phyloP scores from a whole-genome alignment of 805 yeast species.

The Schwanniomyces pseudopolymorphus region DNA sequence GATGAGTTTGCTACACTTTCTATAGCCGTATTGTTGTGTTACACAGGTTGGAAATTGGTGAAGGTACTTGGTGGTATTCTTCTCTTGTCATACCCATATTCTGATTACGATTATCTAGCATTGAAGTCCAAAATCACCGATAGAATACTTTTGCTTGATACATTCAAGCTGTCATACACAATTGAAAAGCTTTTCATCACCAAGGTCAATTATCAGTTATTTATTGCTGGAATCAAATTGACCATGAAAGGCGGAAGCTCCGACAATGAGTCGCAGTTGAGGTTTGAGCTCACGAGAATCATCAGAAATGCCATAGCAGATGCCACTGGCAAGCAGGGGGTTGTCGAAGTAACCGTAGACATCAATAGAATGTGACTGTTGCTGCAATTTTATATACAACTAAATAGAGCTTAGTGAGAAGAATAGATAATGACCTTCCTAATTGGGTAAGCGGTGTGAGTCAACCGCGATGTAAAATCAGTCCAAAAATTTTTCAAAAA shows the following conservation, averaged over 20 bases:
- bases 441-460: conserved; percentile 14
- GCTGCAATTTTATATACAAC: neutral
- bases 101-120: conserved; percentile 36
- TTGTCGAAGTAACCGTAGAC: conserved; percentile 39
- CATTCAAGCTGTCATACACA: conserved; percentile 50
- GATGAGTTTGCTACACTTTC: conserved; percentile 47
- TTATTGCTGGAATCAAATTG: conserved; percentile 55
- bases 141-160: conserved; percentile 47
- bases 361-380: conserved; percentile 17
- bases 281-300: conserved; percentile 49
- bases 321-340: conserved; percentile 14
- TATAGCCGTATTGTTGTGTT: conserved; percentile 45
- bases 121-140: conserved; percentile 42
- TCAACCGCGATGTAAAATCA: conserved; percentile 37
- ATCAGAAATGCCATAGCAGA: conserved; percentile 34
- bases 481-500: conserved; percentile 3
- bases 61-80: conserved; percentile 52
- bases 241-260: conserved; percentile 68
- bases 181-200: conserved; percentile 53
- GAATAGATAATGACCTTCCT: neutral
- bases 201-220: conserved; percentile 61
- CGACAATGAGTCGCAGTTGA: conserved; percentile 61
- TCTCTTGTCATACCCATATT: conserved; percentile 52
- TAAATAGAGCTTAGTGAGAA: neutral
- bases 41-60: conserved; percentile 54